These are phyloP conservation scores for Plenodomus biglobosus DNA, from an alignment of 2,329 filamentous ascomycete species.

Conservation along the genomic window DNA sequence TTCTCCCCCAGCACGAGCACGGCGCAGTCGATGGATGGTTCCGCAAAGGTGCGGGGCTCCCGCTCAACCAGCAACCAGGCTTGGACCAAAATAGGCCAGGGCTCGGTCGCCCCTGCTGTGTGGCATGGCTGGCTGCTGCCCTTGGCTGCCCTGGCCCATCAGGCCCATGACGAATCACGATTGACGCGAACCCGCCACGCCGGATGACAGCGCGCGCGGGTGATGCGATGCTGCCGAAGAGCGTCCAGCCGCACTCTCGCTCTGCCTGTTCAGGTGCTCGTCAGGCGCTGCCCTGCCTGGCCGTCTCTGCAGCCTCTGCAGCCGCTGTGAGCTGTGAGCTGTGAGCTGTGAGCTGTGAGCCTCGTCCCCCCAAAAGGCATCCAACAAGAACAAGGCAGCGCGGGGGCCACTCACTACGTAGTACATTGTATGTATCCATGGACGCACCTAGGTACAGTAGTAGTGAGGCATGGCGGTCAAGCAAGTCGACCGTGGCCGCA, in stretches of 20 bases:
- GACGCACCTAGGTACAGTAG: too few relatives aligned
- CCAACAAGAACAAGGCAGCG: conserved; percentile 12
- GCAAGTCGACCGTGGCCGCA: too few relatives aligned
- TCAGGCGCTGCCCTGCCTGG: conserved; percentile 14
- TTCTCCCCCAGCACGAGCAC: conserved; percentile 14
- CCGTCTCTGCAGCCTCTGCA: too few relatives aligned
- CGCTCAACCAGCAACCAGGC: conserved; percentile 12
- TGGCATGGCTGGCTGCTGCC: conserved; percentile 16
- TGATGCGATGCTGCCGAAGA: conserved; percentile 29
- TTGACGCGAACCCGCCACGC: conserved; percentile 29
- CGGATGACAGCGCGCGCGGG: conserved; percentile 35
- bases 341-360: conserved; percentile 4
- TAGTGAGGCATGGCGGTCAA: conserved; percentile 19
- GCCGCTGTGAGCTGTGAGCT: too few relatives aligned
- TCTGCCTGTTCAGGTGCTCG: conserved; percentile 18
- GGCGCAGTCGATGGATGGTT: conserved; percentile 12
- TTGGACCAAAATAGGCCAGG: conserved; percentile 29
- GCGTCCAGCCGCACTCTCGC: conserved; percentile 20
- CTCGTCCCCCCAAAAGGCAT: conserved; percentile 7
- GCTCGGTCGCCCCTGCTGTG: conserved; percentile 17
- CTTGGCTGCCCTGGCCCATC: conserved; percentile 30
- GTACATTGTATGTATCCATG: too few relatives aligned
- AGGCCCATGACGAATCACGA: too few relatives aligned
- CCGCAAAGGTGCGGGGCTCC: conserved; percentile 28
- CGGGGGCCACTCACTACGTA: too few relatives aligned